These are phyloP conservation scores for Escallonia rubra DNA, from an alignment of 129 eudicot species.

Conservation along the genomic window DNA sequence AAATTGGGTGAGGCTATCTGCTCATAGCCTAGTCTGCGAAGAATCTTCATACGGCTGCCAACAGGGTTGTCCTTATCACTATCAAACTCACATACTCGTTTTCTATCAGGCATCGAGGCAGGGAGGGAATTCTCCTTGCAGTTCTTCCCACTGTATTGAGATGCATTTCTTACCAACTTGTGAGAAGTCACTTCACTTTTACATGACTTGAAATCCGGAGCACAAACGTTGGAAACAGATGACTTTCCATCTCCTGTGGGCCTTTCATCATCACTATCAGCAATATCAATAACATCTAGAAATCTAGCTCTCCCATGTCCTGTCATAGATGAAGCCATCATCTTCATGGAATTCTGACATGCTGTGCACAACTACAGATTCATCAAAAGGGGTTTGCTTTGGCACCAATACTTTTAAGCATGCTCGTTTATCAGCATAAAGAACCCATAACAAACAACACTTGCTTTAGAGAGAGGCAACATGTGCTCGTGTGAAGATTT, in stretches of 20 bases:
- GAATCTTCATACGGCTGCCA: not conserved
- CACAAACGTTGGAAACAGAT: not conserved
- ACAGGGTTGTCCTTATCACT: not conserved
- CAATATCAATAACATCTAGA: constrained; percentile 19
- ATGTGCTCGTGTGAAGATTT: not conserved
- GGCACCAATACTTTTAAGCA: not conserved
- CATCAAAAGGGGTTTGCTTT: not conserved
- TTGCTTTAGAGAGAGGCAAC: not conserved
- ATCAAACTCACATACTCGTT: not conserved
- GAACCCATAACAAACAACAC: not conserved
- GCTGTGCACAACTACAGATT: not conserved
- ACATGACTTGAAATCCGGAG: constrained; percentile 2
- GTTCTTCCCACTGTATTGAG: constrained; percentile 1
- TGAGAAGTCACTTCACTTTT: not conserved
- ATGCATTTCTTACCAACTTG: not conserved
- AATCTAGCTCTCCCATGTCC: not conserved
- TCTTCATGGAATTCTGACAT: constrained; percentile 1
- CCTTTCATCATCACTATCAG: constrained; percentile 33
- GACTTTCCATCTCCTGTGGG: constrained; percentile 6
- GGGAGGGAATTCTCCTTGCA: constrained; percentile 11
- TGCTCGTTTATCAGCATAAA: not conserved
- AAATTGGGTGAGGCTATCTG: not conserved
- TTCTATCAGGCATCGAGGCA: not conserved
- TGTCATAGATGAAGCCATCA: not conserved
- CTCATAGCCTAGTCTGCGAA: not conserved